phyloP scores from a whole-genome alignment of 2,329 filamentous ascomycete species.

The Xylariaceae sp. region DNA sequence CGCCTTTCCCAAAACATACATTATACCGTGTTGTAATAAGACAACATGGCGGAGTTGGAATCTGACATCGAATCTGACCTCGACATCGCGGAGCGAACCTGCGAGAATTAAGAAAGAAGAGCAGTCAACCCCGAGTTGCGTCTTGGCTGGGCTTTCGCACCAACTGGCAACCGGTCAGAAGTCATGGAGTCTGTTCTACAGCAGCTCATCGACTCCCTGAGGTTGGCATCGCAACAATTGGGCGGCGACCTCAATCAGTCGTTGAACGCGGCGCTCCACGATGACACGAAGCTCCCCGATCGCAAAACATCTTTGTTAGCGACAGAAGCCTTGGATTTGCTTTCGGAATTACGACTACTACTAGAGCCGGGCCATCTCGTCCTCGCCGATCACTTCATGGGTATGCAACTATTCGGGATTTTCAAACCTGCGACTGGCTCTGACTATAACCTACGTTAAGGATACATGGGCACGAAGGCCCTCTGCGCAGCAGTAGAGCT shows the following conservation, averaged over 20 bases:
- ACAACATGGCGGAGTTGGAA: too few relatives aligned
- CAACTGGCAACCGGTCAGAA: constrained; percentile 7
- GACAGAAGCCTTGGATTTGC: background rate
- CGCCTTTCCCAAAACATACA: background rate
- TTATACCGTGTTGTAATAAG: too few relatives aligned
- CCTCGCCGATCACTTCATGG: constrained; percentile 25
- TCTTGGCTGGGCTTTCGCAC: background rate
- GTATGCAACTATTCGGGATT: constrained; percentile 4
- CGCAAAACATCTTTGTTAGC: background rate
- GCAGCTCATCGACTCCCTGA: background rate
- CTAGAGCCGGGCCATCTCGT: constrained; percentile 18
- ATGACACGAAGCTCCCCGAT: background rate
- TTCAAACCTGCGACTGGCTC: background rate
- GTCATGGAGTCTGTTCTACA: background rate
- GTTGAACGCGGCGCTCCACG: background rate
- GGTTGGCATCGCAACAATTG: background rate
- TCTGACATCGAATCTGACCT: too few relatives aligned
- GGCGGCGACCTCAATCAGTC: background rate
- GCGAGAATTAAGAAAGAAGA: too few relatives aligned
- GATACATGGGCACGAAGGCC: constrained; percentile 32
- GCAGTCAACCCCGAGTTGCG: too few relatives aligned
- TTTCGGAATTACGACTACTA: constrained; percentile 1
- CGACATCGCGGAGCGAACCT: too few relatives aligned
- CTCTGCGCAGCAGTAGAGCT: constrained; percentile 32
- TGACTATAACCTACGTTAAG: constrained; percentile 2